Conservation (phyloP, 257 asterid species). For the Ajuga chamaepitys region DNA sequence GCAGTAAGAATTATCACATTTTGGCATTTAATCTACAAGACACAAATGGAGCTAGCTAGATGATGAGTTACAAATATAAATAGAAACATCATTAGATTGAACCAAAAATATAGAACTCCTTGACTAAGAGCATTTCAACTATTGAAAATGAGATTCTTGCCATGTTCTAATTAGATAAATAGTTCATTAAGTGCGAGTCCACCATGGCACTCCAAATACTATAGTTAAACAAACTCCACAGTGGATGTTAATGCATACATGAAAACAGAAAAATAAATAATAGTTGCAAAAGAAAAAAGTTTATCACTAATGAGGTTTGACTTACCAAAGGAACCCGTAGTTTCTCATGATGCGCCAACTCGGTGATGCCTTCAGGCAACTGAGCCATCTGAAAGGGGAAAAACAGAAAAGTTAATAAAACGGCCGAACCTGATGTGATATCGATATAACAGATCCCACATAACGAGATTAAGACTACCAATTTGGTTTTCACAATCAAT, state of each 20-base stretch:
- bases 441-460: too few species aligned
- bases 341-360: conserved; percentile 67
- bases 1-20: conserved; percentile 79
- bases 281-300: too few species aligned
- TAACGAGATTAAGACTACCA: too few species aligned
- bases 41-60: not conserved
- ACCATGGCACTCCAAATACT: too few species aligned
- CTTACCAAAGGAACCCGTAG: conserved; percentile 73
- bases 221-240: not conserved
- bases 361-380: conserved; percentile 89
- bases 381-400: conserved; percentile 63
- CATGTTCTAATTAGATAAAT: not conserved
- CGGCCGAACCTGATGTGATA: too few species aligned
- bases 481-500: too few species aligned
- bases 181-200: too few species aligned
- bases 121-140: too few species aligned
- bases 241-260: not conserved
- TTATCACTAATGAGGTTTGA: not conserved
- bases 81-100: too few species aligned
- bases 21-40: conserved; percentile 76
- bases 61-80: too few species aligned
- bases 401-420: conserved; percentile 7
- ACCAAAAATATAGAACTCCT: too few species aligned
- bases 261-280: too few species aligned
- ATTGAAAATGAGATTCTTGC: not conserved